These are phyloP conservation scores for Penicillium sp. DNA, from an alignment of 2,329 filamentous ascomycete genomes.

Conservation along the genomic window DNA sequence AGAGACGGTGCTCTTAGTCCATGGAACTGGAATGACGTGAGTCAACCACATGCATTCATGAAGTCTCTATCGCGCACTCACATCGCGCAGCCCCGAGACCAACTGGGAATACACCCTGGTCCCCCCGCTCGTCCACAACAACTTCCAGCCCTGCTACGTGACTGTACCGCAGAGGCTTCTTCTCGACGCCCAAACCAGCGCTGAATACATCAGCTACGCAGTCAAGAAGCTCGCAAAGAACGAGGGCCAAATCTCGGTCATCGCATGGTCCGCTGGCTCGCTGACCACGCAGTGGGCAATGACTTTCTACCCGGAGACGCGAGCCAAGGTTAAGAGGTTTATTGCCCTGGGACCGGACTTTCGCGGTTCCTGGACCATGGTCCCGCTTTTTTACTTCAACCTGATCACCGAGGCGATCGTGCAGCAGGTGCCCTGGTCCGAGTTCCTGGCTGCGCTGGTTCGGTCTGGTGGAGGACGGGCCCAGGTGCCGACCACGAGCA, in stretches of 20 bases:
- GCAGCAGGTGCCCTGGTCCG: background rate
- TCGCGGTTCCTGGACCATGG: background rate
- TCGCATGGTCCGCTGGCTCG: background rate
- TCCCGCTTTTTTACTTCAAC: background rate
- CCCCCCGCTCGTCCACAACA: background rate
- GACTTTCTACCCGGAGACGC: conserved; percentile 1
- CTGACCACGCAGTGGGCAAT: background rate
- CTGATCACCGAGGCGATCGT: background rate
- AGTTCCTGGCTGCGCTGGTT: background rate
- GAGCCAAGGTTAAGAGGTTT: background rate
- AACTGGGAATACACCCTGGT: conserved; percentile 3
- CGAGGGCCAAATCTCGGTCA: background rate
- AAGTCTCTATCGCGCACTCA: too few species aligned
- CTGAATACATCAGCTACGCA: conserved; percentile 3
- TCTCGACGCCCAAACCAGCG: background rate
- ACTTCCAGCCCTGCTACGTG: background rate
- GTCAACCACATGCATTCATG: background rate
- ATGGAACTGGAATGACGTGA: background rate
- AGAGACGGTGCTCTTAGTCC: background rate
- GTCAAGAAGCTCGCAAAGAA: conserved; percentile 1
- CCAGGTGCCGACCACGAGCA: background rate
- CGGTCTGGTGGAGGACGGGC: background rate
- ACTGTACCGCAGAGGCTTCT: background rate
- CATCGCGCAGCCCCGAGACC: background rate
- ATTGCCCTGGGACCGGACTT: background rate